These are phyloP conservation scores for Sporothrix curviconia DNA, from an alignment of 2,329 filamentous ascomycete genomes.

Conservation along the genomic window DNA sequence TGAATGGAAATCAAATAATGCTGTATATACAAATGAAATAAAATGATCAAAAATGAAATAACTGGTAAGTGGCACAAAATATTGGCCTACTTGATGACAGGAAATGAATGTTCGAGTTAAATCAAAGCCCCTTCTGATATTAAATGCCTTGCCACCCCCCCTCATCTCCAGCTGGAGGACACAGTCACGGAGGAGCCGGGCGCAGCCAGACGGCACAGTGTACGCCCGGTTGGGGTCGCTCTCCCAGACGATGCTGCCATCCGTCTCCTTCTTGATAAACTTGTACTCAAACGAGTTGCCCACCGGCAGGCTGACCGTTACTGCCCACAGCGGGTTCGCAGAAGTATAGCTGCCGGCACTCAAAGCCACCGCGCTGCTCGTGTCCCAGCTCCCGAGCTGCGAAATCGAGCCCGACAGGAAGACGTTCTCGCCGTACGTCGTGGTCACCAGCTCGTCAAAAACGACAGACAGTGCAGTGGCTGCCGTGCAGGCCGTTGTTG, in stretches of 20 bases:
- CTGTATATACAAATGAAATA: neutral
- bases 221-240: constrained; percentile 46
- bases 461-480: constrained; percentile 52
- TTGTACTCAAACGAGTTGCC: constrained; percentile 60
- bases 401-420: constrained; percentile 56
- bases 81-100: neutral
- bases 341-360: constrained; percentile 53
- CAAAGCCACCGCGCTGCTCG: constrained; percentile 46
- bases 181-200: neutral
- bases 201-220: constrained; percentile 22
- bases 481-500: constrained; percentile 1
- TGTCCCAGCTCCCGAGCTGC: constrained; percentile 58
- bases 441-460: constrained; percentile 54
- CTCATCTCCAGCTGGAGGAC: constrained; percentile 11
- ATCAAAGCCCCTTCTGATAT: too few species aligned
- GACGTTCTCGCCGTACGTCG: constrained; percentile 56
- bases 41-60: neutral
- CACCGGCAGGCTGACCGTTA: constrained; percentile 46
- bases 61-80: neutral
- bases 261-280: constrained; percentile 53
- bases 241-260: constrained; percentile 58
- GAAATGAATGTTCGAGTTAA: too few species aligned
- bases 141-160: neutral
- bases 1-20: neutral
- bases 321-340: constrained; percentile 56